Evolutionary conservation across 352 stramenopile genomes (phyloP), one percentile per base, ranked within the genome.

Genomic region (Globisporangium recalcitrans): DNA sequence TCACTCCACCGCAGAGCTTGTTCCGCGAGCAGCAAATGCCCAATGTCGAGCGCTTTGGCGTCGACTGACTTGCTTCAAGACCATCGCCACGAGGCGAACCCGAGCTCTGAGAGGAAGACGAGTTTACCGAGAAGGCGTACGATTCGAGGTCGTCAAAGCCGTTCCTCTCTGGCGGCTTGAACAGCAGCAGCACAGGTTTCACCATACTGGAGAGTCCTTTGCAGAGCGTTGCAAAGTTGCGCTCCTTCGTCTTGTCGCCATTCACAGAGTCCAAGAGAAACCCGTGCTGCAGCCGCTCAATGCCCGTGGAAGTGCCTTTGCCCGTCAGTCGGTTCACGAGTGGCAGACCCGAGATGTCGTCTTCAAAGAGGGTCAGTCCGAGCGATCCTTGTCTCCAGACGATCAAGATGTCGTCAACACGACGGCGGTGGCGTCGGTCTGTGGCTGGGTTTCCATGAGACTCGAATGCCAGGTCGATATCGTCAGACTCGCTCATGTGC

Each of bases 311-410:
- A 0, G 63, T 72, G 0, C 82, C 79, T 60, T 85, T 85, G n/a
- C 79, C 79, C n/a, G 82, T 91, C 52, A 91, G 72, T 14, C 82
- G 79, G 56, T 83, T 84, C 56, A 91, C 77, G 9, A 80, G n/a
- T 13, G 77, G 64, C 34, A 74, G 66, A 1, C 76, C 74, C 10
- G 75, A 79, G 51, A 82, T 77, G 32, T 68, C 54, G 31, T 88
- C 79, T 51, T 86, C 70, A 22, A 77, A 40, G 4, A 91, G 63
- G 16, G 79, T 83, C 34, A 91, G 46, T 0, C 82, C 82, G 1
- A 91, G 63, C 10, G 77, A 67, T 0, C 76, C 79, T 0, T 67
- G 40, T 10, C 58, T 65, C 82, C 82, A 91, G 51, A 84, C 66
- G 34, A 91, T 72, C 27, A 85, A 31, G 13, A 88, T 61, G 11